phyloP scores from a whole-genome alignment of 768 basidiomycete genomes.

The Tremella yokohamensis region DNA sequence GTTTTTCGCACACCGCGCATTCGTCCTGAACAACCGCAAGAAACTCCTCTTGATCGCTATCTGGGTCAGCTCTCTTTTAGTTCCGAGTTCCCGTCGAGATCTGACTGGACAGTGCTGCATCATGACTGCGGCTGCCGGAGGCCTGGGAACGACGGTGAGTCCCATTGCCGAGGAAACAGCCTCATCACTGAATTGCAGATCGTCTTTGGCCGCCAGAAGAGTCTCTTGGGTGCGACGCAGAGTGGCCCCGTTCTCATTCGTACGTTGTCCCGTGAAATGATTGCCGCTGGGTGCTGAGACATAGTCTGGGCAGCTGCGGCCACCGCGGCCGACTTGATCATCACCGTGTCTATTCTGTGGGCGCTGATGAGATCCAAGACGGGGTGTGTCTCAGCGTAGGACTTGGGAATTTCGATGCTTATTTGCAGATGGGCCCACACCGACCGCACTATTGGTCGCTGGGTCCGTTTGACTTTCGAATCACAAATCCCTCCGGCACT shows the following conservation, averaged over 20 bases:
- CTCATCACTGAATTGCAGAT: constrained; percentile 7
- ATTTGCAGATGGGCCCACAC: constrained; percentile 27
- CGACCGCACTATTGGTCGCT: constrained; percentile 19
- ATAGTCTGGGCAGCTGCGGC: constrained; percentile 22
- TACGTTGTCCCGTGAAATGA: not conserved
- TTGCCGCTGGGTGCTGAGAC: constrained; percentile 1
- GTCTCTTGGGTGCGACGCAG: constrained; percentile 22
- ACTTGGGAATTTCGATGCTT: not conserved
- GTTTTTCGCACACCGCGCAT: constrained; percentile 21
- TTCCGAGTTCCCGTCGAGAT: too few species aligned
- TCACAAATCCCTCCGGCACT: constrained; percentile 22
- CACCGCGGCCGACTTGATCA: constrained; percentile 30
- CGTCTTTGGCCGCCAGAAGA: constrained; percentile 24
- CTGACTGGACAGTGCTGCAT: too few species aligned
- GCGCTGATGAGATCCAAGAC: constrained; percentile 27
- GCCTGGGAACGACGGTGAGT: not conserved
- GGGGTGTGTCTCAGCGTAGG: constrained; percentile 14
- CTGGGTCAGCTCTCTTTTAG: too few species aligned
- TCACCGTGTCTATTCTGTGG: constrained; percentile 22
- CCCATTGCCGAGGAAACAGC: not conserved
- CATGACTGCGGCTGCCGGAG: not conserved
- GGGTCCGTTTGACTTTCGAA: constrained; percentile 24
- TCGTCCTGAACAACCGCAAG: too few species aligned
- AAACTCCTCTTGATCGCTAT: too few species aligned
- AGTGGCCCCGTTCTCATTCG: constrained; percentile 21